phyloP scores from a whole-genome alignment of 164 flowering plant species.

The Nymphaea thermarum region DNA sequence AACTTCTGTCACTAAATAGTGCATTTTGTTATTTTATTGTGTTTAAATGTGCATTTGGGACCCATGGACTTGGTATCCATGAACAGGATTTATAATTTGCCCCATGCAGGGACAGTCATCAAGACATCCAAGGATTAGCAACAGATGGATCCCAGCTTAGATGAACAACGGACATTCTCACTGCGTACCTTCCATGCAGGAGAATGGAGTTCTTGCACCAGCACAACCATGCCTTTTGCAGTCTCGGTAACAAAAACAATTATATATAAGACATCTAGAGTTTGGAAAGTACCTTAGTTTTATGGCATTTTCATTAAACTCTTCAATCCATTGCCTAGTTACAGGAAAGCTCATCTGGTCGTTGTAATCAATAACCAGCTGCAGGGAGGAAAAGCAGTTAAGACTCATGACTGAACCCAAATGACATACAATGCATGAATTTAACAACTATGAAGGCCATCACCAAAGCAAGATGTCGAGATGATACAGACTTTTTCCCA shows the following conservation, averaged over 20 bases:
- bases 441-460: too few species aligned
- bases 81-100: neutral
- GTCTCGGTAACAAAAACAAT: neutral
- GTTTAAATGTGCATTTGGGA: too few species aligned
- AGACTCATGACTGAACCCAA: neutral
- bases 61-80: too few species aligned
- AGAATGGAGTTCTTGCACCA: neutral
- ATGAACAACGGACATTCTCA: neutral
- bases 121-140: neutral
- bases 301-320: constrained; percentile 9
- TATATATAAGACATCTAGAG: neutral
- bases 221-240: too few species aligned
- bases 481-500: too few species aligned
- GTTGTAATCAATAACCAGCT: constrained; percentile 55
- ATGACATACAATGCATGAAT: too few species aligned
- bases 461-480: too few species aligned
- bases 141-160: neutral
- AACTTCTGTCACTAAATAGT: neutral
- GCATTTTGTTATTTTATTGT: too few species aligned
- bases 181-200: neutral
- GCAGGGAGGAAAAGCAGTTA: constrained; percentile 3
- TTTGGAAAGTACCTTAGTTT: constrained; percentile 33
- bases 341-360: constrained; percentile 62
- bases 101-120: neutral
- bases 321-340: constrained; percentile 28